These are phyloP conservation scores for Microbotryum saponariae DNA, from an alignment of 1,284 basidiomycete species.

Conservation along the genomic window DNA sequence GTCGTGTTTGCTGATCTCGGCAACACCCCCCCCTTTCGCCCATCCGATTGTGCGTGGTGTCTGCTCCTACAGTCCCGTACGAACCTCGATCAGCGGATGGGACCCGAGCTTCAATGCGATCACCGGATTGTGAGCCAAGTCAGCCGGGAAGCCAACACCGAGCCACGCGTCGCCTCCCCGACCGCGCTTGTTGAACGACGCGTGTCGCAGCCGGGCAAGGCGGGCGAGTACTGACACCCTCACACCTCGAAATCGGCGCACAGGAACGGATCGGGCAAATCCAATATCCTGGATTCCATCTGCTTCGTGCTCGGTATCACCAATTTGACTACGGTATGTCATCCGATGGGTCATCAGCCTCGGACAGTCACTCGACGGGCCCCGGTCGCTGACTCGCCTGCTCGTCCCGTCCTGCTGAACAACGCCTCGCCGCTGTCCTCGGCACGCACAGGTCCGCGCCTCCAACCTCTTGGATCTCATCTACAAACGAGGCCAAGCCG, in stretches of 20 bases:
- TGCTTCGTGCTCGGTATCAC: slow-evolving; percentile 96
- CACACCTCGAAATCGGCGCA: background rate
- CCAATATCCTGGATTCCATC: slow-evolving; percentile 95
- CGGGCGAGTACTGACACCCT: background rate
- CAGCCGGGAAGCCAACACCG: background rate
- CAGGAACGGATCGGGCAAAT: slow-evolving; percentile 60
- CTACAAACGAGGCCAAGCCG: slow-evolving; percentile 95
- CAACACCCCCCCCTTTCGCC: slow-evolving; percentile 8
- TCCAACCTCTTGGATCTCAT: slow-evolving; percentile 95
- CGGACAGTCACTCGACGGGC: too few relatives aligned
- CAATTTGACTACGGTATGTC: slow-evolving; percentile 70
- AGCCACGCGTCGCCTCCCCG: background rate
- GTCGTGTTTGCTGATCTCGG: background rate
- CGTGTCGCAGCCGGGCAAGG: too few relatives aligned
- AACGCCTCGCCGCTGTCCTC: background rate
- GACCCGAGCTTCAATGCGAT: slow-evolving; percentile 46
- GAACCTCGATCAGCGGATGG: slow-evolving; percentile 44
- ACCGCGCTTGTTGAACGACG: too few relatives aligned
- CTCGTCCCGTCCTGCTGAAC: background rate
- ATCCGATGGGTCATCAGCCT: background rate
- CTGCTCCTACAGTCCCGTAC: slow-evolving; percentile 30
- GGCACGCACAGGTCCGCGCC: slow-evolving; percentile 67
- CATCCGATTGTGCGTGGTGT: background rate
- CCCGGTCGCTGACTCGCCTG: too few relatives aligned
- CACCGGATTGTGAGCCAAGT: slow-evolving; percentile 37